phyloP scores from a whole-genome alignment of 2,329 filamentous ascomycete genomes.

The Lasiodiplodia hormozganensis region DNA sequence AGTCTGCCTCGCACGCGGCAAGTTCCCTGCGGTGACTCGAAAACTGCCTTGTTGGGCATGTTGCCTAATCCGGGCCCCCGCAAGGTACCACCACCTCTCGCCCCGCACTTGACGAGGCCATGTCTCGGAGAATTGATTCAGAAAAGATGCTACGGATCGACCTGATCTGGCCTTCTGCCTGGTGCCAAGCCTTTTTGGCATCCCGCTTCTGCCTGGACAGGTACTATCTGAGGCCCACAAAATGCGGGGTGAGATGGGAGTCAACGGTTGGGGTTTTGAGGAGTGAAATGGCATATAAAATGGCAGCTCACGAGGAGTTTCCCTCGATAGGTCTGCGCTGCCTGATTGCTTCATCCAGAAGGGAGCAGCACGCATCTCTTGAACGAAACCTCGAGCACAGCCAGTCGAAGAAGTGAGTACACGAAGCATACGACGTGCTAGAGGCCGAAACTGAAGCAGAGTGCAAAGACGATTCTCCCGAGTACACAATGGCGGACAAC shows the following conservation, averaged over 20 bases:
- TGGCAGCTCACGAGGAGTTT: neutral
- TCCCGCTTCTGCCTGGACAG: conserved; percentile 12
- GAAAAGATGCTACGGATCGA: neutral
- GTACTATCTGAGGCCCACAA: neutral
- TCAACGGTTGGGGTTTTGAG: neutral
- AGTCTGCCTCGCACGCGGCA: neutral
- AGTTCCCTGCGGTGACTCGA: neutral
- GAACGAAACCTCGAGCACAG: no score
- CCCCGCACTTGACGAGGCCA: neutral
- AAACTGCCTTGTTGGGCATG: neutral
- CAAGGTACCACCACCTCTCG: neutral
- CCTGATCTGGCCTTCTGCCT: conserved; percentile 1
- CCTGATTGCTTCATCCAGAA: neutral
- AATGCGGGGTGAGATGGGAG: conserved; percentile 9
- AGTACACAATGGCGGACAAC: conserved; percentile 1
- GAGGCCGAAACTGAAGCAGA: no score
- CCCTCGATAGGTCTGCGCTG: neutral
- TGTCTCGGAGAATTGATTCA: neutral
- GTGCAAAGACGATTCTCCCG: no score
- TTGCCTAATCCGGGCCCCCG: neutral
- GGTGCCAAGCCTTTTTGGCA: neutral
- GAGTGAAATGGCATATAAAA: neutral
- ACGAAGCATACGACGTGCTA: no score
- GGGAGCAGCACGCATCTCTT: neutral
- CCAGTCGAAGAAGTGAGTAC: no score